phyloP scores from a whole-genome alignment of 2,329 filamentous ascomycete species.

The Fusarium avenaceum region DNA sequence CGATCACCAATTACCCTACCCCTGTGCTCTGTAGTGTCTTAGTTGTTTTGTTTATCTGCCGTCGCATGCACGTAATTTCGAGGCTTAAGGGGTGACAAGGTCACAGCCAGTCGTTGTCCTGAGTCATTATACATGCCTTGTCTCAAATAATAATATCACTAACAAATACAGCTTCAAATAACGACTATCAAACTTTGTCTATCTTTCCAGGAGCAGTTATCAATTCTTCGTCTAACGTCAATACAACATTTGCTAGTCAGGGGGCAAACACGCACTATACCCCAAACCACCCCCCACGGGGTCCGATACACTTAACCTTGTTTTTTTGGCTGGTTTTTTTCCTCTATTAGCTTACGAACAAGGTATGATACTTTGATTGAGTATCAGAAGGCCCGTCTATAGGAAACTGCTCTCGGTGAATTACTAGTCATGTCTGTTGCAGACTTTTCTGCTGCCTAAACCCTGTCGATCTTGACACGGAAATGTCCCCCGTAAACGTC shows the following conservation, averaged over 20 bases:
- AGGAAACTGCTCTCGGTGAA: constrained; percentile 15
- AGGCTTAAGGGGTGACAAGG: constrained; percentile 3
- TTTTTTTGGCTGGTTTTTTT: background rate
- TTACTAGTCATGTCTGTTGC: constrained; percentile 11
- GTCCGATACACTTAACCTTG: constrained; percentile 20
- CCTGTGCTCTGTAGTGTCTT: background rate
- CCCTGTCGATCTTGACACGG: constrained; percentile 6
- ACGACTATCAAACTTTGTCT: constrained; percentile 3
- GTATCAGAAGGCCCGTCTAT: background rate
- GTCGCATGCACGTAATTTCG: constrained; percentile 19
- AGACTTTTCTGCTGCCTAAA: constrained; percentile 7
- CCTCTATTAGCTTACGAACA: constrained; percentile 1
- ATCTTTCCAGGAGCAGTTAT: constrained; percentile 5
- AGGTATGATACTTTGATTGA: background rate
- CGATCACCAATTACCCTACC: constrained; percentile 7
- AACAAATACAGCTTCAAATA: constrained; percentile 7
- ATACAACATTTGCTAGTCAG: constrained; percentile 10
- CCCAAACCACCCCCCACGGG: constrained; percentile 33
- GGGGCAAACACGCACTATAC: constrained; percentile 29
- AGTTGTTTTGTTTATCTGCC: constrained; percentile 10
- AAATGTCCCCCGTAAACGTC: too few relatives aligned
- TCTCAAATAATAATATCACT: constrained; percentile 20
- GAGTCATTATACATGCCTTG: constrained; percentile 25
- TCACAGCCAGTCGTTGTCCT: constrained; percentile 11
- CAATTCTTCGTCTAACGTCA: constrained; percentile 3